Evolutionary conservation across 106 monocot species (phyloP).

Genomic region (Dioscorea alata): DNA sequence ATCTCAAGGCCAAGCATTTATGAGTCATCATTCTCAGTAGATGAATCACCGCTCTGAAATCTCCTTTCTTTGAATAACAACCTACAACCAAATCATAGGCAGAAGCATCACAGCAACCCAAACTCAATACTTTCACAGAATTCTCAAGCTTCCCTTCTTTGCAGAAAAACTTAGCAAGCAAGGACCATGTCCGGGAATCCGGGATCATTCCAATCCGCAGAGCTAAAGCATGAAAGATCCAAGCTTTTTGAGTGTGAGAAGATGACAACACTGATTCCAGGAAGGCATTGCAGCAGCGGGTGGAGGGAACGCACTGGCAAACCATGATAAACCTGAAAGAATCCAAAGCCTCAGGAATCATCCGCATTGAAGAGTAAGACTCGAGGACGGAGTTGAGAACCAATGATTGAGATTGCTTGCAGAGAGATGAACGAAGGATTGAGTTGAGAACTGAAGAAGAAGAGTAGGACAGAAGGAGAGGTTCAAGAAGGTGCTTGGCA

Average conservation of each 20-base stretch:
- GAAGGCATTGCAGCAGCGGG: conserved; percentile 18
- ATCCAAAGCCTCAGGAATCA: conserved; percentile 8
- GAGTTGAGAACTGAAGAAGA: conserved; percentile 8
- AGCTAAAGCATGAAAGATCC: conserved; percentile 13
- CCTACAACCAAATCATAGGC: conserved; percentile 28
- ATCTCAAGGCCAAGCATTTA: conserved; percentile 7
- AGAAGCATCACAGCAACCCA: neutral
- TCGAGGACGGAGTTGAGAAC: conserved; percentile 29
- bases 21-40: conserved; percentile 25
- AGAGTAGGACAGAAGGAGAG: conserved; percentile 9
- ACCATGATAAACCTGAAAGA: conserved; percentile 14
- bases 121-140: conserved; percentile 11
- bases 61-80: conserved; percentile 21
- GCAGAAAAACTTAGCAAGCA: conserved; percentile 28
- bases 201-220: conserved; percentile 15
- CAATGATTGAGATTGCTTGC: conserved; percentile 1
- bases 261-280: conserved; percentile 19
- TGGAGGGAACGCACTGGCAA: conserved; percentile 1
- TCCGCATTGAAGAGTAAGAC: conserved; percentile 8
- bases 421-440: neutral
- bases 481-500: conserved; percentile 20
- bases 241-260: neutral
- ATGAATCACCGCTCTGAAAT: conserved; percentile 17
- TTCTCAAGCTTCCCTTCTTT: conserved; percentile 20
- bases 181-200: conserved; percentile 22